Base-by-base conservation (phyloP, 202 grass and related monocot species). In the Bolboschoenoplectus hybrid region DNA sequence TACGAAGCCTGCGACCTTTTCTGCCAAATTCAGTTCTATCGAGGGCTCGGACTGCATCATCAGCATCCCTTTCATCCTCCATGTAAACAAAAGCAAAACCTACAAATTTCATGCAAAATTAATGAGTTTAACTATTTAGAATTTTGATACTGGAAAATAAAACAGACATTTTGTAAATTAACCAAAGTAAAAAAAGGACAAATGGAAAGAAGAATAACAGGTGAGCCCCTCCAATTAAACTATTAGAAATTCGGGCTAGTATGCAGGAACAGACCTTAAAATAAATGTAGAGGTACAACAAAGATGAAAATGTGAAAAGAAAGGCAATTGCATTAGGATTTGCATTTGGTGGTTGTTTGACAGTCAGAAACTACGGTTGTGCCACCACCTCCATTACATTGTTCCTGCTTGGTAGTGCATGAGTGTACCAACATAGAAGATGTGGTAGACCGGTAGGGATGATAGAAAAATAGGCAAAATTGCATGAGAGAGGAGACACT, bases 51-150 rank as follows among this genome's bases (percentile, higher is more conserved):
- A 99, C 93, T 81, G 97, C 97, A 92, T 94, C 92, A 65, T 97
- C 97, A 87, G 90, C 97, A 88, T 97, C 97, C 63, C 89, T 92
- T 85, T 94, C 97, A 66, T 99, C 93, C 88, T 99, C 93, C 97
- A 99, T 99, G 90, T 99, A 99, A 52, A 99, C 89, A 52, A 97
- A 99, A 39, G 97, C 97, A 91, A 99, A 99, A 57, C 97, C 97
- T 99, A 87, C 68, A 91, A 36, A 44, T 80, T 41, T 41, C 35
- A 79, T 64, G 6, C 70, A 70, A 82, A 47, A 43, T 81, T 67
- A 9, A 67, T 5, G 39, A 38, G 20, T 72, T 84, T 53, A 2
- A 11, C 9, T 4, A 9, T 20, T 5, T 12, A 10, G 6, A 20
- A 79, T 79, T 17, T 79, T 40, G 46, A 56, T 12, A 61, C 16